phyloP scores from a whole-genome alignment of 176 grass and related monocot genomes.

The Dactylis glomerata region DNA sequence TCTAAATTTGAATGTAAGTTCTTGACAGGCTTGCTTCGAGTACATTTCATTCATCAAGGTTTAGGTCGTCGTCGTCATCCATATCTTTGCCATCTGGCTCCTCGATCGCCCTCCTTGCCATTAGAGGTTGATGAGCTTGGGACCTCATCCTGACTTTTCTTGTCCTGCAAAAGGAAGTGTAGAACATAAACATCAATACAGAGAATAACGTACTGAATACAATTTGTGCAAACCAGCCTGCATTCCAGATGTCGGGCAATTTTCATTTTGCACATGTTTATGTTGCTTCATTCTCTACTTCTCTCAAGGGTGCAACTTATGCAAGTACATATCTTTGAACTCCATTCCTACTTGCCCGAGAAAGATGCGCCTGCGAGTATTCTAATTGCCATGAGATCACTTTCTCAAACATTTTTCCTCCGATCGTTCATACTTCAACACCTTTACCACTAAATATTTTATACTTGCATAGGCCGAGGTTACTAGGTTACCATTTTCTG shows the following conservation, averaged over 20 bases:
- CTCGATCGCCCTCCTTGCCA: slow-evolving; percentile 52
- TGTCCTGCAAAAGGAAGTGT: slow-evolving; percentile 36
- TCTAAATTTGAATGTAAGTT: slow-evolving; percentile 81
- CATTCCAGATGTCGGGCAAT: too few species aligned
- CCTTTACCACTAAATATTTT: too few species aligned
- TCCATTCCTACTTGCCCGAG: too few species aligned
- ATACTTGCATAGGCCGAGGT: too few species aligned
- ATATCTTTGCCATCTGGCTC: slow-evolving; percentile 40
- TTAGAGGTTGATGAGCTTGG: slow-evolving; percentile 58
- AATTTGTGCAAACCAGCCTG: neutral
- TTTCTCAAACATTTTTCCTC: neutral
- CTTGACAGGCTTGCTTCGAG: slow-evolving; percentile 83
- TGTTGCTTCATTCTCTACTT: too few species aligned
- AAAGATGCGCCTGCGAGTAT: too few species aligned
- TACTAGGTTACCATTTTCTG: too few species aligned
- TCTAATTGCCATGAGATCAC: neutral
- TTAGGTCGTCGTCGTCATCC: slow-evolving; percentile 71
- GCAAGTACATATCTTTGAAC: too few species aligned
- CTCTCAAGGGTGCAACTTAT: too few species aligned
- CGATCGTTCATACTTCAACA: too few species aligned
- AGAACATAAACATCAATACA: neutral
- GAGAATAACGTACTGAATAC: neutral
- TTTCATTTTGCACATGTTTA: too few species aligned
- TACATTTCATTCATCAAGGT: slow-evolving; percentile 92
- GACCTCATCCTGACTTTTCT: slow-evolving; percentile 38